A percentile compares a stretch with the other conserved stretches of the same genome.
Evolutionary conservation across 805 yeast species (phyloP).

Genomic region (Yamadazyma endophytica): DNA sequence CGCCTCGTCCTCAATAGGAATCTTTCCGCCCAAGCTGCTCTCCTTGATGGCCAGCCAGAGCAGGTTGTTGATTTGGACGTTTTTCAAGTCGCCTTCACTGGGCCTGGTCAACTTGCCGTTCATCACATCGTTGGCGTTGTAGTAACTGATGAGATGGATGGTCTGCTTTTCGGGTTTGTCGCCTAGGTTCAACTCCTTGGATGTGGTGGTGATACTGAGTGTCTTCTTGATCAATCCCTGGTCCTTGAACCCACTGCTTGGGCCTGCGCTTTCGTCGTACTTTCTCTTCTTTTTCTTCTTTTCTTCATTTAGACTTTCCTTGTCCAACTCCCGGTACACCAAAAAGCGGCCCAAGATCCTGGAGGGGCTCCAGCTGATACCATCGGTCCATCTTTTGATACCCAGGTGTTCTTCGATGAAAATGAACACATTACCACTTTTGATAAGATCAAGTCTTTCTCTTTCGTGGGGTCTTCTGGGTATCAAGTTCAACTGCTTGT

Average conservation of each 20-base stretch:
- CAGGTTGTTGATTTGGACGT: conserved; percentile 42
- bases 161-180: conserved; percentile 36
- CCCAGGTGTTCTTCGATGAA: conserved; percentile 80
- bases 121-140: conserved; percentile 69
- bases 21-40: conserved; percentile 55
- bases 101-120: conserved; percentile 57
- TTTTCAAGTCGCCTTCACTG: conserved; percentile 48
- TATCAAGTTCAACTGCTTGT: conserved; percentile 55
- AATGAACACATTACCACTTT: conserved; percentile 78
- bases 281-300: conserved; percentile 39
- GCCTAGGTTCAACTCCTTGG: conserved; percentile 23
- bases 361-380: conserved; percentile 91
- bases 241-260: conserved; percentile 52
- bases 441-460: conserved; percentile 63
- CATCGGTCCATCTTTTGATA: conserved; percentile 94
- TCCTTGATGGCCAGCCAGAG: conserved; percentile 57
- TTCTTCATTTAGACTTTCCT: conserved; percentile 24
- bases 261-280: conserved; percentile 25
- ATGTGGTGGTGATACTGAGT: conserved; percentile 53
- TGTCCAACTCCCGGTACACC: conserved; percentile 66
- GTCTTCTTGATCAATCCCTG: conserved; percentile 83
- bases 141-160: conserved; percentile 76
- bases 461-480: conserved; percentile 79
- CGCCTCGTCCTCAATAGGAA: conserved; percentile 47
- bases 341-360: conserved; percentile 82